These are phyloP conservation scores for Pleoardoris graminearum DNA, from an alignment of 2,329 filamentous ascomycete genomes.

Conservation along the genomic window DNA sequence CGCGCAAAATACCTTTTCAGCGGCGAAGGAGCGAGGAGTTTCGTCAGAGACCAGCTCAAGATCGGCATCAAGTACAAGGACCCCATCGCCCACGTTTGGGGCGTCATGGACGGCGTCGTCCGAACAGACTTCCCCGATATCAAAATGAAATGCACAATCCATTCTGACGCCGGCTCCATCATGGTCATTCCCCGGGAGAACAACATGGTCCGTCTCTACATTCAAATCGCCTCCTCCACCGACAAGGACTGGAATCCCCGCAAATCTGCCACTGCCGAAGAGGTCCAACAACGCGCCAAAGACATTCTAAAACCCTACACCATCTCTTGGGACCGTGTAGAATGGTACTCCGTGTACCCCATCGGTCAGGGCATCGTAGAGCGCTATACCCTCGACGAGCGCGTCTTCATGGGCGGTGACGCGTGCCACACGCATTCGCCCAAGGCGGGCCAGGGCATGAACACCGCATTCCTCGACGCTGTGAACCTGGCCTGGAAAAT, in stretches of 20 bases:
- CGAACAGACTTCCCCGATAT: slow-evolving; percentile 66
- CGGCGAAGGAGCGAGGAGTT: slow-evolving; percentile 64
- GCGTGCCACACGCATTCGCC: slow-evolving; percentile 66
- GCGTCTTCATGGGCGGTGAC: slow-evolving; percentile 68
- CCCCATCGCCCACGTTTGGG: slow-evolving; percentile 66
- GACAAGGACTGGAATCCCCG: slow-evolving; percentile 64
- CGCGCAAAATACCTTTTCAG: slow-evolving; percentile 66
- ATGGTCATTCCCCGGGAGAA: slow-evolving; percentile 63
- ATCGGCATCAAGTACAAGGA: slow-evolving; percentile 69
- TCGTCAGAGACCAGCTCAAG: slow-evolving; percentile 64
- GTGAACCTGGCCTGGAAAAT: slow-evolving; percentile 96
- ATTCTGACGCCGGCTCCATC: slow-evolving; percentile 65
- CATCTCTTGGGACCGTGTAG: slow-evolving; percentile 65
- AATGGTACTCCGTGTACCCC: slow-evolving; percentile 69
- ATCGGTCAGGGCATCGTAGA: slow-evolving; percentile 69
- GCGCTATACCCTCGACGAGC: slow-evolving; percentile 65
- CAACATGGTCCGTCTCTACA: slow-evolving; percentile 60
- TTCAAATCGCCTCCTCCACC: slow-evolving; percentile 65
- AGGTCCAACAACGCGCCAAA: slow-evolving; percentile 62
- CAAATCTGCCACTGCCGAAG: slow-evolving; percentile 61
- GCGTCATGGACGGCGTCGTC: slow-evolving; percentile 68
- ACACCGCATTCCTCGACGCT: slow-evolving; percentile 65
- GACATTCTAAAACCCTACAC: slow-evolving; percentile 63
- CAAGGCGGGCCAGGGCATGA: slow-evolving; percentile 68
- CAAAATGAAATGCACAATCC: slow-evolving; percentile 70